Evolutionary conservation across 805 yeast genomes (phyloP), one percentile per base, ranked within the genome.

Genomic region (Isabelozyma pseudorhagii): DNA sequence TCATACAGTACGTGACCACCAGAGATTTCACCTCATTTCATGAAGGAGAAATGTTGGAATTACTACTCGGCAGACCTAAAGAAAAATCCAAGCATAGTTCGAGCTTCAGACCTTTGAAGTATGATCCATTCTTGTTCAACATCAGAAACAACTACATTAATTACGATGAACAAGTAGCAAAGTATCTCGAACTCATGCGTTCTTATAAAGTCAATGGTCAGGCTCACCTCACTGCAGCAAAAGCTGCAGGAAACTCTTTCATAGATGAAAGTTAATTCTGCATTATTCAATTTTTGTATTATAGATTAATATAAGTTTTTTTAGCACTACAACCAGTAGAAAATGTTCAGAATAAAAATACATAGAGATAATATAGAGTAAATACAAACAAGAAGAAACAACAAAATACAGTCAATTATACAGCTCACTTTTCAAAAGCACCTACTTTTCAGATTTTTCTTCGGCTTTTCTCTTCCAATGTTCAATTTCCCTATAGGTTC

Each of bases 401-500:
- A 31, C 36, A 31, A 31, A 31, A 31, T 31, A 10, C n/a, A 31
- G 36, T 31, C 25, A 21, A 21, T 21, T 21, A 21, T 21, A 21
- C 25, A 21, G 6, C 25, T 21, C 25, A 21, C 25, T 4, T 21
- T 21, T 21, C 3, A 31, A 5, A 5, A 10, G 10, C n/a, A 45
- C 21, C 46, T 44, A 50, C 36, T 67, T 48, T 68, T 69, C 61
- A 77, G 60, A 64, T 18, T 46, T 46, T 25, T 53, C 54, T 49
- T 64, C 62, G 40, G 65, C 64, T 31, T 64, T 50, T 40, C 68
- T 78, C 65, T 91, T 88, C 84, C 91, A 86, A 53, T 80, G 85
- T 64, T 93, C 97, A 49, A 88, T 84, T 64, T 92, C 97, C 57
- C 96, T 80, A 77, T 93, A 93, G 13, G 97, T 96, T 63, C 89